Evolutionary conservation across 148 eudicot genomes (phyloP).

Genomic region (Pharnaceum exiguum): DNA sequence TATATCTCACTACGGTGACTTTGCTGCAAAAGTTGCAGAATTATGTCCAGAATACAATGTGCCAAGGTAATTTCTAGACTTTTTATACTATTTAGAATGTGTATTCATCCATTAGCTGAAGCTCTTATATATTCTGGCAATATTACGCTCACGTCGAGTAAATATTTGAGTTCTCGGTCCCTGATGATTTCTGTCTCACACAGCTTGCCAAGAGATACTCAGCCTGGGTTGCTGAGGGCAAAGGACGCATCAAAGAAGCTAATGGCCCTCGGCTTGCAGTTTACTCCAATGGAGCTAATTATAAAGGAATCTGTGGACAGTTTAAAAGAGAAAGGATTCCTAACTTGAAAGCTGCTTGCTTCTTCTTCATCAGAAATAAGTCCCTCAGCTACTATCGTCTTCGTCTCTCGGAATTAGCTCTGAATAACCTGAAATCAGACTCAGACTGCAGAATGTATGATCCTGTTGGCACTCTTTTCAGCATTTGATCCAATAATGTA

Average conservation of each 20-base stretch:
- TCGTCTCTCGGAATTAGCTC: too few relatives aligned
- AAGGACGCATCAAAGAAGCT: constrained; percentile 66
- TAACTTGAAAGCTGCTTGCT: constrained; percentile 29
- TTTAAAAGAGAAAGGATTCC: constrained; percentile 66
- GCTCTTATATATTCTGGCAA: background rate
- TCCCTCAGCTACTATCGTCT: background rate
- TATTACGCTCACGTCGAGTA: background rate
- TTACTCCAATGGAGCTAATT: constrained; percentile 71
- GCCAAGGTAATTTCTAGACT: constrained; percentile 47
- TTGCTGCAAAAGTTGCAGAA: constrained; percentile 81
- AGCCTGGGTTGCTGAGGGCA: constrained; percentile 70
- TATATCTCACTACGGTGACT: constrained; percentile 76
- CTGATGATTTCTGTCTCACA: background rate
- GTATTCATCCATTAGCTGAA: background rate
- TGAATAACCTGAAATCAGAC: too few relatives aligned
- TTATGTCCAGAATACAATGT: constrained; percentile 78
- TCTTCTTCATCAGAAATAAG: background rate
- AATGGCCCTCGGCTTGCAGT: constrained; percentile 74
- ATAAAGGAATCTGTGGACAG: constrained; percentile 81
- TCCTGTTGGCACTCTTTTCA: too few relatives aligned
- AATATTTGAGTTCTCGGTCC: background rate
- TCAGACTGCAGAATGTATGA: too few relatives aligned
- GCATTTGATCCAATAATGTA: too few relatives aligned
- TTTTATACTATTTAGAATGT: background rate
- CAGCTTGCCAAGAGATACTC: constrained; percentile 83